Evolutionary conservation across 73 alveolate species (phyloP).

Genomic region (Stentor coeruleus): DNA sequence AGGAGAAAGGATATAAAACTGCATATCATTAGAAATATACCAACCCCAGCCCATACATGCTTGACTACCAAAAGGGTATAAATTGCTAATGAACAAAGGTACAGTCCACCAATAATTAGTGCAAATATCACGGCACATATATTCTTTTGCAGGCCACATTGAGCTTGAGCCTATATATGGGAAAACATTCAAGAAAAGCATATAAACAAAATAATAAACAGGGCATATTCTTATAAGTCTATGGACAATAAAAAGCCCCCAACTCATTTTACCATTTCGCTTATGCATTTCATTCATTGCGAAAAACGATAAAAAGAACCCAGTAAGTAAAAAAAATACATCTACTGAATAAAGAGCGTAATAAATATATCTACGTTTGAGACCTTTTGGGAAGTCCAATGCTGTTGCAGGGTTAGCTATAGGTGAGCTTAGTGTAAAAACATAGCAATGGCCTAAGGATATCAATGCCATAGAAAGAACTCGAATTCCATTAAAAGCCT

Average conservation of each 20-base stretch:
- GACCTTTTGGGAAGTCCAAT: background rate
- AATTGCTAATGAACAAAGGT: slow-evolving; percentile 16
- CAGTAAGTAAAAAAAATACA: background rate
- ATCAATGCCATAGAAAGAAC: slow-evolving; percentile 31
- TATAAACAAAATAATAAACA: background rate
- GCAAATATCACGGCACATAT: slow-evolving; percentile 7
- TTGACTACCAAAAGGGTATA: slow-evolving; percentile 26
- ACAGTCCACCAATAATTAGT: slow-evolving; percentile 36
- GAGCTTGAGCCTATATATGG: slow-evolving; percentile 38
- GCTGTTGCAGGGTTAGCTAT: background rate
- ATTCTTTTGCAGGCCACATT: background rate
- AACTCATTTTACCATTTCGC: background rate
- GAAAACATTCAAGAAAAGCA: background rate
- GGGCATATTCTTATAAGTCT: slow-evolving; percentile 7
- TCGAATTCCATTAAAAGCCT: slow-evolving; percentile 35
- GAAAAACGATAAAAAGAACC: background rate
- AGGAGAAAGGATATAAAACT: slow-evolving; percentile 40
- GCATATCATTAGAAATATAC: slow-evolving; percentile 49
- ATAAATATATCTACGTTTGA: background rate
- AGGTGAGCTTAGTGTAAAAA: background rate
- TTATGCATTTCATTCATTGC: background rate
- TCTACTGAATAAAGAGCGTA: slow-evolving; percentile 10
- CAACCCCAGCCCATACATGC: slow-evolving; percentile 45
- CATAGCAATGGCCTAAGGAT: background rate
- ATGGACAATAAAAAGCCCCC: background rate